Conservation (phyloP, 768 basidiomycete species). For the Rhizopogon rudus region DNA sequence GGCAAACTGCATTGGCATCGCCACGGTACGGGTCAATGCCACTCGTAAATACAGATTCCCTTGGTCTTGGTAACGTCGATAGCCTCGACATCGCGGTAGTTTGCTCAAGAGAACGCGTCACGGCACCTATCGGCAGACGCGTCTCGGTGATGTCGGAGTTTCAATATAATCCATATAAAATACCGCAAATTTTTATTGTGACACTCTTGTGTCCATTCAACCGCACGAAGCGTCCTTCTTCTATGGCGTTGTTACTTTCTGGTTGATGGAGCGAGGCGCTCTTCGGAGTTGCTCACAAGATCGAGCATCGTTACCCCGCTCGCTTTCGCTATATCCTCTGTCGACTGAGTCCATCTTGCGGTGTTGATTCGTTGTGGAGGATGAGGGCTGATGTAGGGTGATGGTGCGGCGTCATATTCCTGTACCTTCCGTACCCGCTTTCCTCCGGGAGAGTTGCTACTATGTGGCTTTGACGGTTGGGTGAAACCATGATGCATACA, state of each 20-base stretch:
- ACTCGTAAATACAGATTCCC: slow-evolving; percentile 72
- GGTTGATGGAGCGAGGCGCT: slow-evolving; percentile 78
- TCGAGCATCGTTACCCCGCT: slow-evolving; percentile 30
- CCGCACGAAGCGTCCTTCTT: slow-evolving; percentile 24
- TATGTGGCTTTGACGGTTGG: too few species aligned
- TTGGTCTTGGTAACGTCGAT: slow-evolving; percentile 40
- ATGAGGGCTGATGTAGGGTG: slow-evolving; percentile 37
- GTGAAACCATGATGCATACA: slow-evolving; percentile 47
- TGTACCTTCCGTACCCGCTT: slow-evolving; percentile 64
- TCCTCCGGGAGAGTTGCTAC: slow-evolving; percentile 36
- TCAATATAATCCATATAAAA: slow-evolving; percentile 8
- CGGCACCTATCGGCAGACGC: slow-evolving; percentile 8
- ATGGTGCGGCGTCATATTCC: slow-evolving; percentile 73
- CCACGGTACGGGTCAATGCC: slow-evolving; percentile 60
- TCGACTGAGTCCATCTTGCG: slow-evolving; percentile 35
- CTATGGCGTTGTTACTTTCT: slow-evolving; percentile 54
- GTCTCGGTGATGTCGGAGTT: slow-evolving; percentile 22
- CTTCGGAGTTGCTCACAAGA: slow-evolving; percentile 47
- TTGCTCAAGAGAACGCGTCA: slow-evolving; percentile 1
- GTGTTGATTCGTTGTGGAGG: slow-evolving; percentile 48
- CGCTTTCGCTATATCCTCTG: slow-evolving; percentile 27
- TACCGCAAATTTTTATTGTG: too few species aligned
- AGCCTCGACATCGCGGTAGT: slow-evolving; percentile 40
- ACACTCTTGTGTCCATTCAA: too few species aligned
- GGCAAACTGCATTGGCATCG: slow-evolving; percentile 61